Percentiles rank a stretch among this genome's conserved stretches.
phyloP scores from a whole-genome alignment of 1,284 basidiomycete species.

The Uromyces viciae-fabae region DNA sequence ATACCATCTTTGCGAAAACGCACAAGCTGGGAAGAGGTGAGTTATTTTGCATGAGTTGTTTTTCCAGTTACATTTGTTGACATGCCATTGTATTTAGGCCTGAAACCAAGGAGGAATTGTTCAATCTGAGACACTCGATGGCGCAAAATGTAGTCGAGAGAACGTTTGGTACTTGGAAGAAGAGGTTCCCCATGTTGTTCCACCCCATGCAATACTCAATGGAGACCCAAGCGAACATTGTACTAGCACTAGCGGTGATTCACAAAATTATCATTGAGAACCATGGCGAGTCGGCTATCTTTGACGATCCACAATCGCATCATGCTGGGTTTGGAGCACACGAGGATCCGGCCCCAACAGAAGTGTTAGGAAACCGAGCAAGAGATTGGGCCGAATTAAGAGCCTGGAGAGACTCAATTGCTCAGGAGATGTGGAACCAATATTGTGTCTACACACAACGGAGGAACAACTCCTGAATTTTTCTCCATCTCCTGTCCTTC shows the following conservation, averaged over 20 bases:
- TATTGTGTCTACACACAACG: neutral
- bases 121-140: constrained; percentile 45
- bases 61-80: neutral
- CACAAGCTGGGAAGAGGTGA: neutral
- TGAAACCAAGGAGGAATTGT: constrained; percentile 43
- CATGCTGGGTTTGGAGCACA: neutral
- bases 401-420: neutral
- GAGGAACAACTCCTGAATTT: neutral
- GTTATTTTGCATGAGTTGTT: neutral
- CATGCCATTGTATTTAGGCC: constrained; percentile 17
- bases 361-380: neutral
- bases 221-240: neutral
- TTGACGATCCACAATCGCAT: neutral
- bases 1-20: constrained; percentile 49
- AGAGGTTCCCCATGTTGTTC: neutral
- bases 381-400: neutral
- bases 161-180: constrained; percentile 46
- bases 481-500: no score
- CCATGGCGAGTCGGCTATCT: neutral
- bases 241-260: neutral
- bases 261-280: neutral
- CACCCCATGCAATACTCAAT: neutral
- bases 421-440: constrained; percentile 6
- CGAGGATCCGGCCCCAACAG: neutral
- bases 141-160: constrained; percentile 46